These are phyloP conservation scores for Cucumis cinereus DNA, from an alignment of 306 rosid species.

Conservation along the genomic window DNA sequence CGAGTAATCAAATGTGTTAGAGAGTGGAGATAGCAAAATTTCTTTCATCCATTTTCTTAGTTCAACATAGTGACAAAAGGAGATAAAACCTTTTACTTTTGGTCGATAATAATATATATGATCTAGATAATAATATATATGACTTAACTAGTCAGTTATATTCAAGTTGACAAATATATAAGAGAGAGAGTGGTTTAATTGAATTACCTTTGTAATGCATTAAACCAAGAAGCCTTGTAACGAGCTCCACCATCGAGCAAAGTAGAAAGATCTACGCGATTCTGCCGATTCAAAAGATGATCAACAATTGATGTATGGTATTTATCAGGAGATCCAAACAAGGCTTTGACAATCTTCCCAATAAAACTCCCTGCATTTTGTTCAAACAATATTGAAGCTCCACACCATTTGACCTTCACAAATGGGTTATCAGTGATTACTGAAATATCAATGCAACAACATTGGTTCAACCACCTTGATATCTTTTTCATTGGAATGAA, in stretches of 20 bases:
- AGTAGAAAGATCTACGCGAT: neutral
- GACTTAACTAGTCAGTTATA: too few relatives aligned
- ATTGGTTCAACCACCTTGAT: neutral
- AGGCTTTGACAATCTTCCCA: neutral
- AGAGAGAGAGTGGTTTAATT: neutral
- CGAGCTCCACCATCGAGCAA: neutral
- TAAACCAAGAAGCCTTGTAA: constrained; percentile 1
- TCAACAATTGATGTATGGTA: neutral
- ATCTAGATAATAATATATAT: too few relatives aligned
- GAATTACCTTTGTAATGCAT: constrained; percentile 5
- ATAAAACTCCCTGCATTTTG: constrained; percentile 5
- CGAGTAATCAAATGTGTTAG: too few relatives aligned
- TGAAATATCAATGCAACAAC: neutral
- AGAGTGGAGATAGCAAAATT: too few relatives aligned
- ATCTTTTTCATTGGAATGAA: constrained; percentile 5
- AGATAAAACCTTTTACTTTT: too few relatives aligned
- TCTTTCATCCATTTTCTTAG: too few relatives aligned
- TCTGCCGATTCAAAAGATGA: constrained; percentile 3
- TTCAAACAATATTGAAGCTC: neutral
- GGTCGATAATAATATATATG: too few relatives aligned
- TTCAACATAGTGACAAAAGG: too few relatives aligned
- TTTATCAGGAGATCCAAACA: neutral
- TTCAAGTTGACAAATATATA: too few relatives aligned
- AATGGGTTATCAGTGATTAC: neutral
- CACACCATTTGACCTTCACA: constrained; percentile 5